Percentiles rank a stretch among this genome's conserved stretches.
phyloP scores from a whole-genome alignment of 345 rosid species.

The Eucalyptus shirleyi region DNA sequence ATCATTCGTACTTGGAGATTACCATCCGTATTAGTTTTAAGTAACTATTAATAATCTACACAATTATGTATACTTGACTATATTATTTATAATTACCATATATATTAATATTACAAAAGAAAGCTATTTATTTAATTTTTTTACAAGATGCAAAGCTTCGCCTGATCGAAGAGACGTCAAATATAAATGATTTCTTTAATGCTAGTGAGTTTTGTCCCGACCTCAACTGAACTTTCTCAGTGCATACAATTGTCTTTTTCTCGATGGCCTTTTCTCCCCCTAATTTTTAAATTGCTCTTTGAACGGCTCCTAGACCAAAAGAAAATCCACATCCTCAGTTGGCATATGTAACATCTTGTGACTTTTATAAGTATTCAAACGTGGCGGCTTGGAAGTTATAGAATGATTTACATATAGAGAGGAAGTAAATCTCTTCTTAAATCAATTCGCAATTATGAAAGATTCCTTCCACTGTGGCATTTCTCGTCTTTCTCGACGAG shows the following conservation, averaged over 20 bases:
- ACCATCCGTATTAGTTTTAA: background rate
- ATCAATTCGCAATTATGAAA: background rate
- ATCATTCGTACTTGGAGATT: no score
- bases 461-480: background rate
- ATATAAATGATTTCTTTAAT: background rate
- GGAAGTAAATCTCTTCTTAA: background rate
- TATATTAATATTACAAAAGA: no score
- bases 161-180: background rate
- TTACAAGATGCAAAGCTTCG: no score
- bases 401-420: background rate
- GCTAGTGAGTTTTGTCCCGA: background rate
- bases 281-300: background rate
- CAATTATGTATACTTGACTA: no score
- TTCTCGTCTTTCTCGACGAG: background rate
- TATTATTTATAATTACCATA: background rate
- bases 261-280: background rate
- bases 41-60: no score
- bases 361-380: background rate
- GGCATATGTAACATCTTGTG: background rate
- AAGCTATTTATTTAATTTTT: no score
- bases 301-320: background rate
- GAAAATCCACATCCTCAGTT: background rate
- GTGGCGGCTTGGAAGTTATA: background rate
- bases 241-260: no score
- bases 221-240: background rate